Evolutionary conservation across 768 basidiomycete species (phyloP), one percentile per base, ranked within the genome.

Genomic region (Royoungia palumana): DNA sequence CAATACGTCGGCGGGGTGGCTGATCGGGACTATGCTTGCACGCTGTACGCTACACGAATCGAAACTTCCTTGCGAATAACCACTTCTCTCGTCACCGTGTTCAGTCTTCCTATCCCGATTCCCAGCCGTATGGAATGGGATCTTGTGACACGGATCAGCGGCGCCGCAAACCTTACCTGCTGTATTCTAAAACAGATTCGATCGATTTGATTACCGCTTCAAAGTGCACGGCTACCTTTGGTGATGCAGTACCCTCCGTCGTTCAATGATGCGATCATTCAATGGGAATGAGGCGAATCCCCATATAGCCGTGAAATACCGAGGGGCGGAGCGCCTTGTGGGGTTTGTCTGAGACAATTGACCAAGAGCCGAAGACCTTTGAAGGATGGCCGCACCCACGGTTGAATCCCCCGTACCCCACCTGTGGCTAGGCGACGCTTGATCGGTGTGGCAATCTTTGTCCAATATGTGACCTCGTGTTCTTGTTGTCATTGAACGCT

Each of bases 1-100:
- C 82, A 68, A 91, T 91, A 61, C 83, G 86, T 59, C 78, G 78
- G 52, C 80, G 87, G 54, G 87, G 87, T 60, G 82, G 81, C 61
- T 89, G 51, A 67, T 37, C 30, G 51, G 21, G 36, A 38, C 21
- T 35, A 37, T 5, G 17, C 41, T 21, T 19, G 21, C 25, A 25
- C 49, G n/a, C 17, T 37, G 47, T 52, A 48, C 46, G 38, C 35
- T 51, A 50, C 54, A 36, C 16, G 22, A 41, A 44, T 49, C 47
- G 41, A 44, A 44, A 22, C 20, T 44, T 34, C 21, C 24, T 8
- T 49, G 43, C 52, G 34, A 19, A 47, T 41, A 40, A 49, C 39
- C n/a, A 21, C 38, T 8, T 8, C 27, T 21, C 28, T 44, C 25
- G 25, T 32, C 39, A 32, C 37, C 44, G n/a, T n/a, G n/a, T 21